Conservation (phyloP, 768 basidiomycete genomes). For the Sutorius australiensis region DNA sequence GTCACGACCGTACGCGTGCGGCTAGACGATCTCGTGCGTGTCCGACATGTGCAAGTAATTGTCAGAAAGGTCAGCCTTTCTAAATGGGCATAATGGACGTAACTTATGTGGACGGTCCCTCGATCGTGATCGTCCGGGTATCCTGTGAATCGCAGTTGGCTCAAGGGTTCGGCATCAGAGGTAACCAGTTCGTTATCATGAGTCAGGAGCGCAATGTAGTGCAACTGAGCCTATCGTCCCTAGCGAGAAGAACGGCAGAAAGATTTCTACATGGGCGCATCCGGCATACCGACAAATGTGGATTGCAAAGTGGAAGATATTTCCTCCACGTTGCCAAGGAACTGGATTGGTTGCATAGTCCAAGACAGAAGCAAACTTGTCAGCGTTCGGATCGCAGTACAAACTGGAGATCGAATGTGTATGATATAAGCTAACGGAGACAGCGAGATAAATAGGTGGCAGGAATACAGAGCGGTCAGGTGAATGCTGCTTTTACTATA, state of each 20-base stretch:
- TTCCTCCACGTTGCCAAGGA: constrained; percentile 1
- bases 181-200: background rate
- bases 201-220: background rate
- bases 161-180: background rate
- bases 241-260: background rate
- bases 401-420: constrained; percentile 8
- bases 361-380: background rate
- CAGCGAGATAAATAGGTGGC: constrained; percentile 22
- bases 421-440: constrained; percentile 13
- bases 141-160: background rate
- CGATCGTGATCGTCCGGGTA: constrained; percentile 15
- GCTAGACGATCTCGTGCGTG: background rate
- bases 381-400: constrained; percentile 15
- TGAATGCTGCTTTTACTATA: constrained; percentile 17
- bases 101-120: constrained; percentile 12
- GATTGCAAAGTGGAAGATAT: background rate
- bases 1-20: background rate
- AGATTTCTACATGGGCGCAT: background rate
- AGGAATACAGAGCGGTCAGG: constrained; percentile 24
- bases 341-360: background rate
- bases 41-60: background rate
- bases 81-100: constrained; percentile 8
- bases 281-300: background rate
- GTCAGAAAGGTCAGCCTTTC: background rate
- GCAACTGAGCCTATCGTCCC: background rate